A percentile compares a stretch with the other conserved stretches of the same genome.
Conservation (phyloP, 352 stramenopile genomes). For the Blastocystis sp. region DNA sequence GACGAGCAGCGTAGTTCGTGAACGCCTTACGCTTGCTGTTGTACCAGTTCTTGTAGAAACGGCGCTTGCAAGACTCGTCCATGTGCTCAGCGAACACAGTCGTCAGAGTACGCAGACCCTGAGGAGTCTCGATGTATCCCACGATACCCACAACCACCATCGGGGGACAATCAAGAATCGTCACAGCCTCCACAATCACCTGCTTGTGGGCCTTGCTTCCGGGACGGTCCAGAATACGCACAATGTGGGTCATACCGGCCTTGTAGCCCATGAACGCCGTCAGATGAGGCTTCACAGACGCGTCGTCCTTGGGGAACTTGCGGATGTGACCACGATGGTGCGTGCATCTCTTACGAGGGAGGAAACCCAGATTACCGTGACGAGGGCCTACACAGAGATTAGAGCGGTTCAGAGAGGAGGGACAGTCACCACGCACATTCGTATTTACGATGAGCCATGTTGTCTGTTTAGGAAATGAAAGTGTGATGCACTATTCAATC, state of each 20-base stretch:
- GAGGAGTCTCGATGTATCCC: slow-evolving; percentile 97
- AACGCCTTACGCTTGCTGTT: slow-evolving; percentile 96
- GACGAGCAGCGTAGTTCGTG: slow-evolving; percentile 99
- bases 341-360: slow-evolving; percentile 99
- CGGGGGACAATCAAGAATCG: slow-evolving; percentile 94
- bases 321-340: slow-evolving; percentile 93
- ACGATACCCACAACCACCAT: slow-evolving; percentile 98
- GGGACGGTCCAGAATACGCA: slow-evolving; percentile 91
- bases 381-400: slow-evolving; percentile 67
- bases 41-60: slow-evolving; percentile 99
- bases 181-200: slow-evolving; percentile 97
- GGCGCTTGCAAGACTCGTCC: slow-evolving; percentile 92
- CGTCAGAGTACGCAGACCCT: slow-evolving; percentile 90
- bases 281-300: slow-evolving; percentile 84
- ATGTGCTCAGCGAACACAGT: slow-evolving; percentile 99
- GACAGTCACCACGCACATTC: slow-evolving; percentile 63
- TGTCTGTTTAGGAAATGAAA: not conserved
- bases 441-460: slow-evolving; percentile 95
- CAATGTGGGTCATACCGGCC: slow-evolving; percentile 99
- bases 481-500: not conserved
- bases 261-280: slow-evolving; percentile 99
- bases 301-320: slow-evolving; percentile 95
- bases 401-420: not conserved
- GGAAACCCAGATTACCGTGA: slow-evolving; percentile 91
- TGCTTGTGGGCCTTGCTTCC: slow-evolving; percentile 97